These are phyloP conservation scores for Coemansia sp. DNA, from an alignment of 192 early-diverging fungal species.

Conservation along the genomic window DNA sequence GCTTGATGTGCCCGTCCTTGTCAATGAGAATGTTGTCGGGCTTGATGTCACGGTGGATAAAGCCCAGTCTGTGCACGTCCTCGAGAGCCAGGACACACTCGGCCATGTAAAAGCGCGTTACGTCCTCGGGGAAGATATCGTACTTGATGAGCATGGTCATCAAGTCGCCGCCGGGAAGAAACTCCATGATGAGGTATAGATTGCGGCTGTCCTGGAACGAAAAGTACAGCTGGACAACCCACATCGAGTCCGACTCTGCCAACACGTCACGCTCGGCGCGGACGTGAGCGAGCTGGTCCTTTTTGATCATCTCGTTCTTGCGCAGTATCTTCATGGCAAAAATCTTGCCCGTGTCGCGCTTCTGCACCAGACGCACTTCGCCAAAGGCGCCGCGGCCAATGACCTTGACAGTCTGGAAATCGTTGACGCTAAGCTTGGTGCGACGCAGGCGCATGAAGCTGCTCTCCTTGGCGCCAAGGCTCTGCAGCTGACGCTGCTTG, in stretches of 20 bases:
- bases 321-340: conserved; percentile 97
- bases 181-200: conserved; percentile 99
- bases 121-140: conserved; percentile 95
- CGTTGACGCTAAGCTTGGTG: conserved; percentile 81
- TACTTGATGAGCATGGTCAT: conserved; percentile 99
- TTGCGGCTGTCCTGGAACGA: conserved; percentile 95
- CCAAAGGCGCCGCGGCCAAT: conserved; percentile 99
- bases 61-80: conserved; percentile 90
- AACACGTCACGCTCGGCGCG: conserved; percentile 98
- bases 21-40: conserved; percentile 92
- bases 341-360: conserved; percentile 93
- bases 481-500: conserved; percentile 76
- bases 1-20: conserved; percentile 97
- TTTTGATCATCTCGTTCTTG: conserved; percentile 98
- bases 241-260: conserved; percentile 92
- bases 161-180: conserved; percentile 96
- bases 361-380: conserved; percentile 96
- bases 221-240: conserved; percentile 98
- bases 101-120: conserved; percentile 98
- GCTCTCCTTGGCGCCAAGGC: conserved; percentile 84
- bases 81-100: conserved; percentile 92
- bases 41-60: conserved; percentile 91
- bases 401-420: conserved; percentile 95
- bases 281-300: conserved; percentile 98
- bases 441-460: conserved; percentile 91